These are phyloP conservation scores for Canna indica DNA, from an alignment of 176 grass and related monocot species.

Conservation along the genomic window DNA sequence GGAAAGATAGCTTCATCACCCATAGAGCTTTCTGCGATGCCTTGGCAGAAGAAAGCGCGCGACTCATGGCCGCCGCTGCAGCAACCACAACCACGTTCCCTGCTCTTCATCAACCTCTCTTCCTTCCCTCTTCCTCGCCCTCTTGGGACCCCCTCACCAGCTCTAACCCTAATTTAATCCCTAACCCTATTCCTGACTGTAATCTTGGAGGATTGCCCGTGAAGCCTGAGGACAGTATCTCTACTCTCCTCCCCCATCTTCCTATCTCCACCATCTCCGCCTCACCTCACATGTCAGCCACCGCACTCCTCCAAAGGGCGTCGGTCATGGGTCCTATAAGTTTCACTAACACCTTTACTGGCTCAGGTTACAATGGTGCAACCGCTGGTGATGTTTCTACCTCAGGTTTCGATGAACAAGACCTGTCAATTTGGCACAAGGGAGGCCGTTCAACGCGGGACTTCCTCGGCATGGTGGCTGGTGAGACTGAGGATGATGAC, in stretches of 20 bases:
- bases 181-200: constrained; percentile 26
- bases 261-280: constrained; percentile 5
- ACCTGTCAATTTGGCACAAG: constrained; percentile 33
- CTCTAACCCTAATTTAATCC: constrained; percentile 22
- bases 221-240: constrained; percentile 30
- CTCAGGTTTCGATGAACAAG: constrained; percentile 24
- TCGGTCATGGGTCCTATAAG: constrained; percentile 18
- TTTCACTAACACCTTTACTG: background rate
- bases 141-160: background rate
- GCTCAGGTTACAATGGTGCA: background rate
- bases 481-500: constrained; percentile 16
- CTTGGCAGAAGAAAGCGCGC: constrained; percentile 93
- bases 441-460: constrained; percentile 50
- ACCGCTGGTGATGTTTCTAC: constrained; percentile 1
- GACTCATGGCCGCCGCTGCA: constrained; percentile 41
- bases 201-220: constrained; percentile 13
- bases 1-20: constrained; percentile 91
- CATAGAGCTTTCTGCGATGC: constrained; percentile 98
- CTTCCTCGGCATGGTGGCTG: constrained; percentile 45
- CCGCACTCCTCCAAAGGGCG: constrained; percentile 24
- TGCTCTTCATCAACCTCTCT: constrained; percentile 27
- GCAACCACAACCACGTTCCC: constrained; percentile 20
- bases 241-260: constrained; percentile 23
- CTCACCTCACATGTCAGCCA: constrained; percentile 24
- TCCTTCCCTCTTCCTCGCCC: constrained; percentile 30